Conservation (phyloP, 306 rosid genomes). For the Dalbergia cochinchinensis region DNA sequence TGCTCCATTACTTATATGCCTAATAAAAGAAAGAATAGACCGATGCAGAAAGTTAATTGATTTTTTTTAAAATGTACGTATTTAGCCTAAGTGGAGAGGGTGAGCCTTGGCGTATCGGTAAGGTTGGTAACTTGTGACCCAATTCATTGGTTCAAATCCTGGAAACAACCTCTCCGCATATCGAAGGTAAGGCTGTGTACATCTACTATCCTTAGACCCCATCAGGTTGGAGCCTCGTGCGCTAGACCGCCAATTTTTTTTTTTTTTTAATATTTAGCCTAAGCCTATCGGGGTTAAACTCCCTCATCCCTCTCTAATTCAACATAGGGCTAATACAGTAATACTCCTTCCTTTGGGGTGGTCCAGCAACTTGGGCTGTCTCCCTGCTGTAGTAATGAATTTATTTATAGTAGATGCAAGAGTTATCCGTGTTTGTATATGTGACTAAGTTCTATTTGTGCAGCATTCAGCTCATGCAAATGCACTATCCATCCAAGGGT, state of each 20-base stretch:
- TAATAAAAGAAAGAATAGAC: conserved; percentile 6
- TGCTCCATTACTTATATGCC: background rate
- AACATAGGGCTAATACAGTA: background rate
- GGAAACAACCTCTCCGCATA: no score
- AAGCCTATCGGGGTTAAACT: background rate
- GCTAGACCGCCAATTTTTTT: no score
- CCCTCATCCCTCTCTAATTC: background rate
- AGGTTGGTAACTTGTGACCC: no score
- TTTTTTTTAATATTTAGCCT: background rate
- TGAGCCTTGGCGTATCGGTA: no score
- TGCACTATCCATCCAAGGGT: conserved; percentile 54
- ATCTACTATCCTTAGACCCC: no score
- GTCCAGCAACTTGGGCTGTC: conserved; percentile 7
- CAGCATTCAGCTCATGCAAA: conserved; percentile 53
- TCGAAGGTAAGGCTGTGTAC: no score
- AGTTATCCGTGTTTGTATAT: conserved; percentile 29
- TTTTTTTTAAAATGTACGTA: no score
- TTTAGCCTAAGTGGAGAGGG: no score
- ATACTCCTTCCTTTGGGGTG: conserved; percentile 2
- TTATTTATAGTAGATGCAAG: background rate
- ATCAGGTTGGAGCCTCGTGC: no score
- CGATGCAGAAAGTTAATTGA: background rate
- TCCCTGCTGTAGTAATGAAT: conserved; percentile 17
- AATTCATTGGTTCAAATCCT: no score
- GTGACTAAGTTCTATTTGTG: conserved; percentile 34